phyloP scores from a whole-genome alignment of 2,329 filamentous ascomycete genomes.

The Sphaerulina vaccinii region DNA sequence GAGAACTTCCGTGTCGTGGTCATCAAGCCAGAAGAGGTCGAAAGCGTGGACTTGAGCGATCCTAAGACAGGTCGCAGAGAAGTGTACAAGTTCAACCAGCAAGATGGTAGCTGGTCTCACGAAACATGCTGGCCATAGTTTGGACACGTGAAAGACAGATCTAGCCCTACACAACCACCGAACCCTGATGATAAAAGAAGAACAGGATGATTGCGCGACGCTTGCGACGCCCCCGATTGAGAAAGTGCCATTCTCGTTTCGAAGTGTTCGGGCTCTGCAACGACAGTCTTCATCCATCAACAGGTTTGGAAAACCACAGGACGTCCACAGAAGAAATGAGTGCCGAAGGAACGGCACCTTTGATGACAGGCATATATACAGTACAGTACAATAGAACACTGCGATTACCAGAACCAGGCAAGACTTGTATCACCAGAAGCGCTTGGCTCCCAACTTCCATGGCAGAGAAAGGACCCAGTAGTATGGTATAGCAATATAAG shows the following conservation, averaged over 20 bases:
- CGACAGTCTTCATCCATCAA: background rate
- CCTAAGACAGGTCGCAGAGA: conserved; percentile 63
- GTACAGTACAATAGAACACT: background rate
- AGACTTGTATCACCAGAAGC: background rate
- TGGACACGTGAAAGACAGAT: background rate
- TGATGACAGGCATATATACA: background rate
- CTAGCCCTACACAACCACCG: too few species aligned
- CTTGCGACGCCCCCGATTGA: background rate
- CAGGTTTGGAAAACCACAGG: background rate
- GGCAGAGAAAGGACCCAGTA: background rate
- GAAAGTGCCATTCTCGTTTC: background rate
- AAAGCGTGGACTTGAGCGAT: conserved; percentile 69
- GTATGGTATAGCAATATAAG: background rate
- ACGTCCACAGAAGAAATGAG: background rate
- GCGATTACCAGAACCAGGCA: background rate
- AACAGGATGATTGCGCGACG: background rate
- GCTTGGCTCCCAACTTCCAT: background rate
- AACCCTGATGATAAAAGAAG: background rate
- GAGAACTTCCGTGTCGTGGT: conserved; percentile 82
- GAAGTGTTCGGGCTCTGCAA: background rate
- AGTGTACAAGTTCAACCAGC: conserved; percentile 61
- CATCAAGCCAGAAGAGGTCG: conserved; percentile 77
- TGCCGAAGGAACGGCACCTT: background rate
- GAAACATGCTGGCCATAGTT: conserved; percentile 65
- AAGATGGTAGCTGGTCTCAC: conserved; percentile 61